Conservation (phyloP, 1,139 yeast genomes). For the Blastobotrys apis region DNA sequence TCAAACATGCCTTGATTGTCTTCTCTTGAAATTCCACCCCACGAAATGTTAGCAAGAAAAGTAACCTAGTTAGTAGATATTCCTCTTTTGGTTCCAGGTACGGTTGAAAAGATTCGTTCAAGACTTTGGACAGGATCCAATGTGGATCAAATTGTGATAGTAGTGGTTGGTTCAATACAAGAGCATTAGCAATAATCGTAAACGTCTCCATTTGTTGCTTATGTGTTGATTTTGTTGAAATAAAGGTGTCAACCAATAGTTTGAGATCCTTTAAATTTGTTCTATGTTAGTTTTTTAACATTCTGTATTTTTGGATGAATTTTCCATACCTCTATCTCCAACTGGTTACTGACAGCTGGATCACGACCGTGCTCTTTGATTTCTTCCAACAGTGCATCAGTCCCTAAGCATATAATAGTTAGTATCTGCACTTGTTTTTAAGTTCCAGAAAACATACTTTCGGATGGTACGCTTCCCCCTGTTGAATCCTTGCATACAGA, state of each 20-base stretch:
- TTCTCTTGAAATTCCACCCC: constrained; percentile 17
- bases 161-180: constrained; percentile 20
- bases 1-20: constrained; percentile 17
- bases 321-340: constrained; percentile 3
- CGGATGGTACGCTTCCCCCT: no score
- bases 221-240: constrained; percentile 9
- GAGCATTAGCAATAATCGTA: constrained; percentile 27
- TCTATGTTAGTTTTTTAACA: background rate
- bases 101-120: constrained; percentile 16
- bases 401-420: no score
- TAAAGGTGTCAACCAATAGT: constrained; percentile 12
- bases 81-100: constrained; percentile 12
- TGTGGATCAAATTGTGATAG: constrained; percentile 19
- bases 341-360: constrained; percentile 1
- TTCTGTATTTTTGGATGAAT: no score
- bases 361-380: constrained; percentile 10
- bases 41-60: constrained; percentile 23
- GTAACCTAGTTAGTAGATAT: constrained; percentile 20
- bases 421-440: no score
- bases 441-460: no score
- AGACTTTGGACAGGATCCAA: constrained; percentile 13
- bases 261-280: constrained; percentile 10
- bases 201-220: constrained; percentile 19
- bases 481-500: no score
- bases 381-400: constrained; percentile 3